Percentiles rank a stretch among this genome's conserved stretches.
Evolutionary conservation across 768 basidiomycete genomes (phyloP).

Genomic region (Boletus patriciae): DNA sequence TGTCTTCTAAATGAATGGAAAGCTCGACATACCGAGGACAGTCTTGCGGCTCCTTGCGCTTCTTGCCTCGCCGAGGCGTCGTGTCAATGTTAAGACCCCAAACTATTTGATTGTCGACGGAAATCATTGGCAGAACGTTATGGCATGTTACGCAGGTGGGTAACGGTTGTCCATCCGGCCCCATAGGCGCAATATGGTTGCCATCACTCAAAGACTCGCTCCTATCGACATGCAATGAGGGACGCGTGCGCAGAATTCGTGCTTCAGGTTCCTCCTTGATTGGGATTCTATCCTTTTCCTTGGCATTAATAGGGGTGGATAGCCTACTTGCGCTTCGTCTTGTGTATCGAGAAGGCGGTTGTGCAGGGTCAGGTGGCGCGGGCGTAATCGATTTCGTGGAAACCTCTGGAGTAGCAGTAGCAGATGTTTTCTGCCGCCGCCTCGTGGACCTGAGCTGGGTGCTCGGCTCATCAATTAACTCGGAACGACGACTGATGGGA

Average conservation of each 20-base stretch:
- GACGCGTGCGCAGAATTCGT: slow-evolving; percentile 52
- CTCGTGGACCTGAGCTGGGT: slow-evolving; percentile 53
- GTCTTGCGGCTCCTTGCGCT: slow-evolving; percentile 62
- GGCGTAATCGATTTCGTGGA: slow-evolving; percentile 45
- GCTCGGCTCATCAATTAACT: slow-evolving; percentile 16
- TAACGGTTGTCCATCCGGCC: slow-evolving; percentile 63
- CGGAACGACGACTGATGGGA: slow-evolving; percentile 33
- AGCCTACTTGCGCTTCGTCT: slow-evolving; percentile 34
- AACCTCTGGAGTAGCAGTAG: slow-evolving; percentile 45
- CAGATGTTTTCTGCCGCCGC: slow-evolving; percentile 53
- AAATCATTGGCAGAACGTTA: slow-evolving; percentile 72
- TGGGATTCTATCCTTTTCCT: slow-evolving; percentile 41
- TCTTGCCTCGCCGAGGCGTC: slow-evolving; percentile 45
- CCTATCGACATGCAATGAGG: slow-evolving; percentile 36
- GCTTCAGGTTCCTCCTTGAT: slow-evolving; percentile 53
- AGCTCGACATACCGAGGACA: slow-evolving; percentile 63
- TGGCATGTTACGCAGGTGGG: slow-evolving; percentile 72
- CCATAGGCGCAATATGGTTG: slow-evolving; percentile 49
- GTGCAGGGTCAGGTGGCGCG: slow-evolving; percentile 25
- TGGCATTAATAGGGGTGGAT: slow-evolving; percentile 31
- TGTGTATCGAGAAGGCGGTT: slow-evolving; percentile 28
- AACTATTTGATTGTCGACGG: slow-evolving; percentile 70
- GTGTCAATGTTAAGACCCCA: slow-evolving; percentile 64
- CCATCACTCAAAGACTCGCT: slow-evolving; percentile 40
- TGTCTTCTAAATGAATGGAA: slow-evolving; percentile 23